Evolutionary conservation across 129 eudicot species (phyloP), one percentile per base, ranked within the genome.

Genomic region (Flaveria sonorensis): DNA sequence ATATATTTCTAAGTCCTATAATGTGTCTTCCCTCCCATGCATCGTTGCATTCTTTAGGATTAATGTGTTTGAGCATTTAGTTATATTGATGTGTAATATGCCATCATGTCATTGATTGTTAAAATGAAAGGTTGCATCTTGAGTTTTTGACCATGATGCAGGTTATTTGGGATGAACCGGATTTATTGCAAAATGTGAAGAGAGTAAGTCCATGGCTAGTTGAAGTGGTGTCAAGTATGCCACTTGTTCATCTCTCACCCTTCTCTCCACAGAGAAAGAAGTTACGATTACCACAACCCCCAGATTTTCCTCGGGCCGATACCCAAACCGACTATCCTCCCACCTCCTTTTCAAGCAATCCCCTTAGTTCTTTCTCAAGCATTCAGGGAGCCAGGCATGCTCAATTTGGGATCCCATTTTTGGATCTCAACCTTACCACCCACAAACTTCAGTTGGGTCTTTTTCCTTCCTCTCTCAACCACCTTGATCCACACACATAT

Each of bases 341-440:
- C 47, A 87, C 97, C 70, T 89, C 96, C 70, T 89, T 86, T 68
- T 85, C 93, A 73, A 87, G 86, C 75, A 85, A 74, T 74, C 86
- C 98, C 87, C 77, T 86, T 57, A 84, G 95, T 86, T 85, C 87
- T 63, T 84, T 88, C 28, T 79, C 88, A 86, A 92, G 98, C 92
- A 87, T 93, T 88, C 98, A 93, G 98, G 98, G 98, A 93, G 95
- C 98, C 98, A 93, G 98, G 98, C 98, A 93, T 83, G 88, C 96
- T 90, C 95, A 81, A 75, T 82, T 88, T 80, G 95, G 96, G 89
- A 86, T 82, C 64, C 93, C 92, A 23, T 79, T 87, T 46, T 74
- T 80, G 82, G 95, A 86, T 85, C 85, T 89, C 90, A 89, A 88
- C 76, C 73, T 83, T 64, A 88, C 83, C 80, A 59, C 65, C 65